Base-by-base conservation (phyloP, 163 green algal species). In the Scenedesmus sp. region DNA sequence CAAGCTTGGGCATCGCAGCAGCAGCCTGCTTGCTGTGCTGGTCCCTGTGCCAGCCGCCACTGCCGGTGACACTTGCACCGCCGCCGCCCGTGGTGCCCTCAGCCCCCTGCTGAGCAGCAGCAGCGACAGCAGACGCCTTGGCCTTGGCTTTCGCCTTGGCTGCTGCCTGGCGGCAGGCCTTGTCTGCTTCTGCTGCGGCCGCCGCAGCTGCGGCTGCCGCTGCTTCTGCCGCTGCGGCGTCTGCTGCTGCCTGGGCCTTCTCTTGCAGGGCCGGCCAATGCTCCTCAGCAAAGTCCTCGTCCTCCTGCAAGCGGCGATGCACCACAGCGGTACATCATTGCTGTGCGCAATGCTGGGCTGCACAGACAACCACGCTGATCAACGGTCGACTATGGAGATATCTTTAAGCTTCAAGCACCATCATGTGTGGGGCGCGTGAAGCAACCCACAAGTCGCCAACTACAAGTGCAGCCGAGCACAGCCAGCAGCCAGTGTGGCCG, bases 191-290 rank as follows among this genome's bases (percentile, higher is more conserved):
- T 46, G 73, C 73, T 49, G 35, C 73, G 30, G 73, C 73, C 33
- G 73, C 37, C 18, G 37, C 73, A 9, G 51, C 73, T 33, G 73
- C 73, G 12, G 37, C 73, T 53, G 73, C 73, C n/a, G 35, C 73
- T 12, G 73, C 35, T 30, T 83, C 73, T 46, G 73, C 73, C 53
- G 73, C 73, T 49, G 73, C 73, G 30, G 73, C 73, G 73, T 46
- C 73, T n/a, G 73, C 73, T 49, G 73, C 73, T 46, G 73, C 73
- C 12, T 33, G 24, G 3, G 37, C 37, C 20, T 49, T 46, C 15
- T 46, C 33, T 20, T 49, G 73, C 73, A 83, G 12, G 37, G 73
- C 40, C 12, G 73, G 73, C 73, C 37, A 46, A 37, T 83, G 73
- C 12, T 83, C 33, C 6, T 46, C 73, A 30, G 26, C 53, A 15